These are phyloP conservation scores for Piper betle DNA, from an alignment of 164 flowering plant species.

Conservation along the genomic window DNA sequence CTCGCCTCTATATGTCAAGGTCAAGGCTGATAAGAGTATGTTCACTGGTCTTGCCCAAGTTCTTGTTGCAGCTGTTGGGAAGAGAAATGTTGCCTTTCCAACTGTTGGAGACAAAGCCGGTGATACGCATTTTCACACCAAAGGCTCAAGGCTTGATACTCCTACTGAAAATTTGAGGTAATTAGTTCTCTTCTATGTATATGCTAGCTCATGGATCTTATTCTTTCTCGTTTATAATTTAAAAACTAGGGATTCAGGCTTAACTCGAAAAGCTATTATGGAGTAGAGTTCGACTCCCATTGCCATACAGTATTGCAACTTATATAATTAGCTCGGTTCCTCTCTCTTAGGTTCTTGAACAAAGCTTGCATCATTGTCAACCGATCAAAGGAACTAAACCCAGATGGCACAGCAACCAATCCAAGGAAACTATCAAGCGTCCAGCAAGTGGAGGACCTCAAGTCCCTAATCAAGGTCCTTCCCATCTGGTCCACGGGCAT, in stretches of 20 bases:
- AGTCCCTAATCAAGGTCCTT: constrained; percentile 27
- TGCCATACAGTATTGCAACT: too few species aligned
- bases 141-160: constrained; percentile 14
- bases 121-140: constrained; percentile 14
- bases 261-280: too few species aligned
- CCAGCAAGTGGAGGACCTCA: constrained; percentile 36
- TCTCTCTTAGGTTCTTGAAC: constrained; percentile 21
- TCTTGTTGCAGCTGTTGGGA: constrained; percentile 22
- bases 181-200: neutral
- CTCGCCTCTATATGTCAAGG: constrained; percentile 26
- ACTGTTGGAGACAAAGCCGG: constrained; percentile 8
- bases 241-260: too few species aligned
- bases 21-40: constrained; percentile 26
- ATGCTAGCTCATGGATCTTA: too few species aligned
- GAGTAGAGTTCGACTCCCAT: too few species aligned
- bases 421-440: constrained; percentile 38
- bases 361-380: constrained; percentile 31
- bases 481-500: constrained; percentile 44
- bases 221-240: too few species aligned
- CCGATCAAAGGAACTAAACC: constrained; percentile 16
- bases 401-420: constrained; percentile 22
- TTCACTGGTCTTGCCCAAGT: constrained; percentile 31
- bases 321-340: too few species aligned
- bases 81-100: constrained; percentile 22
- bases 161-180: constrained; percentile 44